Evolutionary conservation across 805 yeast species (phyloP).

Genomic region (Wickerhamiella shivajii): DNA sequence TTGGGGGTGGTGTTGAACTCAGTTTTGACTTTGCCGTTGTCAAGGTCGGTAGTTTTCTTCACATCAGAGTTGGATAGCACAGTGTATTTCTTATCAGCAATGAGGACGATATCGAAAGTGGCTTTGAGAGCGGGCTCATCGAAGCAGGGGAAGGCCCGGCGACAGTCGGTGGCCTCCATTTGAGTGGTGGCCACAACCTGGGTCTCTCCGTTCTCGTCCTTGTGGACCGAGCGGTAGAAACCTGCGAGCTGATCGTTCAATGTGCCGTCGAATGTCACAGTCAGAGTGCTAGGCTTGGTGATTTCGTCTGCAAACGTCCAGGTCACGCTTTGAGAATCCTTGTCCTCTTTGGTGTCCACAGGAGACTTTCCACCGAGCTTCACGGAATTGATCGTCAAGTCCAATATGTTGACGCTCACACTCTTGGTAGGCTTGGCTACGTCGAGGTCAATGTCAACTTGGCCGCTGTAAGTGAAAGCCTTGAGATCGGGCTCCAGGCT

Average conservation of each 20-base stretch:
- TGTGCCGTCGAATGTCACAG: slow-evolving; percentile 39
- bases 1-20: slow-evolving; percentile 49
- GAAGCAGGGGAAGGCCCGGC: slow-evolving; percentile 63
- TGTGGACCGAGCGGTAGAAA: slow-evolving; percentile 51
- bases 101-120: slow-evolving; percentile 41
- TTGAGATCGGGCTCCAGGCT: slow-evolving; percentile 46
- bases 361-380: slow-evolving; percentile 21
- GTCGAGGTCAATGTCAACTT: slow-evolving; percentile 30
- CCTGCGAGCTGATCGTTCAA: slow-evolving; percentile 62
- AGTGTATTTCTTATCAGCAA: slow-evolving; percentile 37
- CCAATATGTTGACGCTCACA: slow-evolving; percentile 45
- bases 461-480: slow-evolving; percentile 25
- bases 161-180: slow-evolving; percentile 66
- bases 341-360: slow-evolving; percentile 25
- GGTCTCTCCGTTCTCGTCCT: slow-evolving; percentile 36
- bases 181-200: slow-evolving; percentile 51
- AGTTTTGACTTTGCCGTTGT: slow-evolving; percentile 32
- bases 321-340: slow-evolving; percentile 48
- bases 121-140: slow-evolving; percentile 65
- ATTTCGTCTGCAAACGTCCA: slow-evolving; percentile 37
- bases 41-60: slow-evolving; percentile 27
- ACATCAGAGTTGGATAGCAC: slow-evolving; percentile 58
- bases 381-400: slow-evolving; percentile 38
- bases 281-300: slow-evolving; percentile 37
- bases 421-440: slow-evolving; percentile 31